phyloP scores from a whole-genome alignment of 495 filamentous ascomycete genomes.

The Aspergillus nanangensis region DNA sequence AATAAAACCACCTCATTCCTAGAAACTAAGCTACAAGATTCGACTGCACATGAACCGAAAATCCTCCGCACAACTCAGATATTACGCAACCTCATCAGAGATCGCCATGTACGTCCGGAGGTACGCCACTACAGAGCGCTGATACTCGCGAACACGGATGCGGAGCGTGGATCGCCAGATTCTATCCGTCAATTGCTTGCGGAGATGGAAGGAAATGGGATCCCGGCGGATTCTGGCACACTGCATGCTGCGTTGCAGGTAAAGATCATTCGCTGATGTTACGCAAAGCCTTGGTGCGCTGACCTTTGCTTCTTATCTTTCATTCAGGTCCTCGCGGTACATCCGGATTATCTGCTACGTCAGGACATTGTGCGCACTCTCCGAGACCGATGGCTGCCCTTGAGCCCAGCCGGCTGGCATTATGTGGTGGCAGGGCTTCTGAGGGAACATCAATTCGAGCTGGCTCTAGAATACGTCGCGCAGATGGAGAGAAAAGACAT shows the following conservation, averaged over 20 bases:
- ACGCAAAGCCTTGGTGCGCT: too few species aligned
- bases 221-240: conserved; percentile 57
- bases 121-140: conserved; percentile 66
- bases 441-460: conserved; percentile 75
- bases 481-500: conserved; percentile 56
- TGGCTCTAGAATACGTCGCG: conserved; percentile 70
- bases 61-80: conserved; percentile 24
- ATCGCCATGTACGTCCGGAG: conserved; percentile 59
- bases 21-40: conserved; percentile 22
- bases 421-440: conserved; percentile 69
- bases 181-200: conserved; percentile 54
- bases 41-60: conserved; percentile 14
- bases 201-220: conserved; percentile 61
- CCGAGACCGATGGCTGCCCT: conserved; percentile 60
- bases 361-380: conserved; percentile 61
- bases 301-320: background rate
- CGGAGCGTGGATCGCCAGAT: conserved; percentile 57
- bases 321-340: conserved; percentile 65
- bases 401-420: conserved; percentile 60
- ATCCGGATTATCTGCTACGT: conserved; percentile 79
- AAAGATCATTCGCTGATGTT: conserved; percentile 10
- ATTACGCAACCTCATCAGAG: conserved; percentile 47
- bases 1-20: conserved; percentile 16
- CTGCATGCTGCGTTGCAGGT: conserved; percentile 73
- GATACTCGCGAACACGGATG: conserved; percentile 63